Evolutionary conservation across 1,284 basidiomycete species (phyloP).

Genomic region (Cutaneotrichosporon mucoides): DNA sequence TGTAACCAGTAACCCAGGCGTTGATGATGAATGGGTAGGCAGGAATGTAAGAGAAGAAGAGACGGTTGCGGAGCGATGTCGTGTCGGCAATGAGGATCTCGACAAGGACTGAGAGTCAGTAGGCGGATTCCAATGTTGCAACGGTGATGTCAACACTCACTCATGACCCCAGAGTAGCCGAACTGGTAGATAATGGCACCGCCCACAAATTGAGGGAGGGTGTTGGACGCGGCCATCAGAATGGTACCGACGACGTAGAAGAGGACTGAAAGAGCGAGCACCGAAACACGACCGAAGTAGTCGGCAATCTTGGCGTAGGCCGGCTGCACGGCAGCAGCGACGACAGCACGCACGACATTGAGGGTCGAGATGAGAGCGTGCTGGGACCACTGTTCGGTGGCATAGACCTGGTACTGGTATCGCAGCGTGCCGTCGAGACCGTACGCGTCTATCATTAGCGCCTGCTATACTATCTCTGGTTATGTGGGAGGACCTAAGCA

Average conservation of each 20-base stretch:
- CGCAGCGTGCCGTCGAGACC: slow-evolving; percentile 44
- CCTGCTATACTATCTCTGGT: background rate
- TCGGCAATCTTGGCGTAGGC: slow-evolving; percentile 42
- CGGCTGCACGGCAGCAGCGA: slow-evolving; percentile 41
- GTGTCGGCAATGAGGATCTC: slow-evolving; percentile 51
- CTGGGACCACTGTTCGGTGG: slow-evolving; percentile 18
- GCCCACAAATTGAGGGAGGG: slow-evolving; percentile 41
- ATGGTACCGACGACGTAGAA: slow-evolving; percentile 49
- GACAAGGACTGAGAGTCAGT: slow-evolving; percentile 29
- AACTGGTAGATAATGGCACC: slow-evolving; percentile 48
- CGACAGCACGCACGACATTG: slow-evolving; percentile 38
- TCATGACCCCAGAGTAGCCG: slow-evolving; percentile 28
- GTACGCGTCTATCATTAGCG: slow-evolving; percentile 4
- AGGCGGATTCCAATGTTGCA: no score
- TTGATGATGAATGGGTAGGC: slow-evolving; percentile 47
- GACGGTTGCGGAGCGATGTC: slow-evolving; percentile 47
- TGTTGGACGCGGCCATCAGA: slow-evolving; percentile 41
- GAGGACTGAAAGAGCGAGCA: slow-evolving; percentile 43
- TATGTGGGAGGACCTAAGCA: no score
- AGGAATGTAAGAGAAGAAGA: slow-evolving; percentile 42
- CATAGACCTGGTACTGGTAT: slow-evolving; percentile 30
- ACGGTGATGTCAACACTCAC: slow-evolving; percentile 13
- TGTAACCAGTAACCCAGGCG: slow-evolving; percentile 17
- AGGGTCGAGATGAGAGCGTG: slow-evolving; percentile 41
- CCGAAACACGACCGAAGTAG: slow-evolving; percentile 47